These are phyloP conservation scores for Hypomontagnella monticulosa DNA, from an alignment of 495 filamentous ascomycete species.

Conservation along the genomic window DNA sequence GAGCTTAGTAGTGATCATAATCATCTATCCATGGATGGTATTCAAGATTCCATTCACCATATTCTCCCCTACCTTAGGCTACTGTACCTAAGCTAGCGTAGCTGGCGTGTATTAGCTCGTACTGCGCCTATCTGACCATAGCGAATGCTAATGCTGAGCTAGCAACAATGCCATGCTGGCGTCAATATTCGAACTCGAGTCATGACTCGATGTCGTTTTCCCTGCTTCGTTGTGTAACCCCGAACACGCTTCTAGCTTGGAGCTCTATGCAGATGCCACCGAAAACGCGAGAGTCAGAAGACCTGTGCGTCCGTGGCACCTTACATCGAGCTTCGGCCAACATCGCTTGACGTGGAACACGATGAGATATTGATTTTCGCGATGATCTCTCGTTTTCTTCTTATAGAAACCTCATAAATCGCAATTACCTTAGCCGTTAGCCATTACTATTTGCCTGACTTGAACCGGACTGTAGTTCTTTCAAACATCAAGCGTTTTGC, in stretches of 20 bases:
- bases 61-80: no score
- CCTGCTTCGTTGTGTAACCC: neutral
- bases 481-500: slow-evolving; percentile 39
- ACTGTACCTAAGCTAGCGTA: no score
- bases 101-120: neutral
- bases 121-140: slow-evolving; percentile 13
- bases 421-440: slow-evolving; percentile 6
- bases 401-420: slow-evolving; percentile 8
- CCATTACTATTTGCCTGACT: slow-evolving; percentile 15
- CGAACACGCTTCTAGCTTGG: slow-evolving; percentile 1
- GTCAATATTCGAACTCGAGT: slow-evolving; percentile 5
- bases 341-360: neutral
- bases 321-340: slow-evolving; percentile 6
- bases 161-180: slow-evolving; percentile 21
- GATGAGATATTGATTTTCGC: neutral
- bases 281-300: slow-evolving; percentile 12
- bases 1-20: slow-evolving; percentile 4
- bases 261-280: slow-evolving; percentile 7
- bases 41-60: no score
- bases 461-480: slow-evolving; percentile 11
- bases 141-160: slow-evolving; percentile 1
- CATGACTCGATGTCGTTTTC: neutral
- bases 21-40: slow-evolving; percentile 6
- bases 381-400: slow-evolving; percentile 7
- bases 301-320: slow-evolving; percentile 2